A percentile compares a stretch with the other conserved stretches of the same genome.
Conservation (phyloP, 164 flowering plant genomes). For the Chimonanthus salicifolius region DNA sequence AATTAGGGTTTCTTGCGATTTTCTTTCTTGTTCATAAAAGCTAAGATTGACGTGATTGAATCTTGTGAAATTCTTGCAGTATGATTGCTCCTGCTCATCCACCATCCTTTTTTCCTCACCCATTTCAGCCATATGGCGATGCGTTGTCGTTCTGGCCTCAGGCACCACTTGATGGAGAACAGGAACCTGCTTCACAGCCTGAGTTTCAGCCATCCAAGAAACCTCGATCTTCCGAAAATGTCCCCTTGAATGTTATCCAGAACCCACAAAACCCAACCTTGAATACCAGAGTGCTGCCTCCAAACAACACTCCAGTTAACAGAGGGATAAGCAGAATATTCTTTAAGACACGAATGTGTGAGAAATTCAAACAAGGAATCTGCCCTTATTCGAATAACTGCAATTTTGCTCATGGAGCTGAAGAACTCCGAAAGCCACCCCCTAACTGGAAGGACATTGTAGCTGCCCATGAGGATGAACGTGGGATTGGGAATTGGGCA, state of each 20-base stretch:
- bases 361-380: constrained; percentile 42
- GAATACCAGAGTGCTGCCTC: constrained; percentile 23
- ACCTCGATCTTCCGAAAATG: constrained; percentile 39
- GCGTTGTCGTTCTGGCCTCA: neutral
- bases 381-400: constrained; percentile 72
- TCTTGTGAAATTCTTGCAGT: neutral
- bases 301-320: constrained; percentile 24
- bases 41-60: neutral
- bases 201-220: constrained; percentile 45
- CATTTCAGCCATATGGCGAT: neutral
- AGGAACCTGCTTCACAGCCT: constrained; percentile 5
- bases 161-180: neutral
- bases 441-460: constrained; percentile 85
- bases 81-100: constrained; percentile 4
- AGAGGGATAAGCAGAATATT: constrained; percentile 53
- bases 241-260: constrained; percentile 11
- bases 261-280: constrained; percentile 8
- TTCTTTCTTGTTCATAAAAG: too few species aligned
- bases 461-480: constrained; percentile 40
- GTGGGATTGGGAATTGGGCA: constrained; percentile 38
- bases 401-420: constrained; percentile 81
- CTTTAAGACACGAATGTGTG: constrained; percentile 76
- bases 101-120: neutral
- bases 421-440: constrained; percentile 71
- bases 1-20: neutral